Evolutionary conservation across 139 green algal genomes (phyloP), one percentile per base, ranked within the genome.

Genomic region (Picocystis salinarum): DNA sequence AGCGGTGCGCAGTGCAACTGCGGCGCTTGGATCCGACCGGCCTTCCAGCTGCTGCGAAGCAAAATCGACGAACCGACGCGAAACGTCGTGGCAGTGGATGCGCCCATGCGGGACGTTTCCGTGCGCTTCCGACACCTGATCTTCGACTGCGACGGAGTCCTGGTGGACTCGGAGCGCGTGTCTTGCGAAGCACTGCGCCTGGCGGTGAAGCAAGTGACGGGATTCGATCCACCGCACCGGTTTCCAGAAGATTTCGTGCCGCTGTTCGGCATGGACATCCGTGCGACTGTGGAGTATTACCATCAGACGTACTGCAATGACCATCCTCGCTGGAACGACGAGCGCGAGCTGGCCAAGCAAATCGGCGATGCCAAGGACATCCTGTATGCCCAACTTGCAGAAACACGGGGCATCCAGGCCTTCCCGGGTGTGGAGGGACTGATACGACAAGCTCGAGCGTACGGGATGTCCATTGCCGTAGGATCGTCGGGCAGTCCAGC

Each of bases 211-310:
- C 31, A 66, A 13, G 15, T 15, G n/a, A 79, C 73, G 20, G 65
- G 65, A 15, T 64, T 80, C 34, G 70, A 82, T 56, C 76, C 80
- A 31, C 76, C 76, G 4, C 67, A 79, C 39, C 10, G 23, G 4
- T 85, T 83, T 48, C 76, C 75, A 0, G 5, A 52, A 0, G 73
- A 83, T 48, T 83, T 60, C 39, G 34, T 56, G 15, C 42, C 64
- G 9, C 70, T 87, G 28, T 82, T 83, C 60, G 76, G 76, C 23
- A 85, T 82, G 75, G 75, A 85, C 33, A 63, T 87, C 19, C 24
- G 25, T 7, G 45, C 39, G 34, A 82, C 70, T 42, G 45, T 85
- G n/a, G 50, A 61, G 3, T 59, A 75, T 45, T 75, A 74, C 53
- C 42, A 50, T n/a, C n/a, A n/a, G n/a, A n/a, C n/a, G n/a, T n/a